Base-by-base conservation (phyloP, 805 yeast species). In the Ogataea saltuana region DNA sequence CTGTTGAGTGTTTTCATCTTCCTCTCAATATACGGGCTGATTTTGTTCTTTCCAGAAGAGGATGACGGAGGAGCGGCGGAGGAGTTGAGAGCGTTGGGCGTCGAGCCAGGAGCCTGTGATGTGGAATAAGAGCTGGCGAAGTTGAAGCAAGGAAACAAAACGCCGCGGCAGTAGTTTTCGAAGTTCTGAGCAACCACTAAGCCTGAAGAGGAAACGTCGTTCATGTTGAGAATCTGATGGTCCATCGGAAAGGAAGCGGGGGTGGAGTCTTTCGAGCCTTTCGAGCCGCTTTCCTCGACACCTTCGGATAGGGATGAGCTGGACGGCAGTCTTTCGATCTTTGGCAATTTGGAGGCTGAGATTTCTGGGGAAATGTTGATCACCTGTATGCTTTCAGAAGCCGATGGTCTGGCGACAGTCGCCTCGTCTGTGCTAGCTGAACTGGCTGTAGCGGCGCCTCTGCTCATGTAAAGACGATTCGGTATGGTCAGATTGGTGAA, bases 161-260 rank as follows among this genome's bases (percentile, higher is more conserved):
- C 57, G 18, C 59, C 42, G 18, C 55, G 56, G 39, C 71, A 68
- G 43, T 58, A 69, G 44, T 63, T 68, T 39, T 68, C 71, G 43
- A 69, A 67, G 41, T 69, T 69, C 38, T 64, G 63, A 3, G 69
- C 64, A 19, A 68, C 71, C 5, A 67, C 69, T 10, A 61, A 45
- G 4, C 60, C 53, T 6, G 72, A 46, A 4, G 69, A 65, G 6
- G 71, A 62, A 3, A 65, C 56, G 39, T 64, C 68, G 38, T 60
- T 56, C 50, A 63, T 53, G 33, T 60, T 62, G 18, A 54, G 46
- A 6, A 58, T 48, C 36, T 64, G 68, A 30, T 61, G 59, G 34
- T 56, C 64, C 17, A 48, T 41, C 1, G 69, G 66, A 40, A 62
- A 63, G 8, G 66, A 47, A n/a, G 65, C 64, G 1, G 67, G 64